A percentile compares a stretch with the other conserved stretches of the same genome.
phyloP scores from a whole-genome alignment of 345 rosid species.

The Excoecaria agallocha region DNA sequence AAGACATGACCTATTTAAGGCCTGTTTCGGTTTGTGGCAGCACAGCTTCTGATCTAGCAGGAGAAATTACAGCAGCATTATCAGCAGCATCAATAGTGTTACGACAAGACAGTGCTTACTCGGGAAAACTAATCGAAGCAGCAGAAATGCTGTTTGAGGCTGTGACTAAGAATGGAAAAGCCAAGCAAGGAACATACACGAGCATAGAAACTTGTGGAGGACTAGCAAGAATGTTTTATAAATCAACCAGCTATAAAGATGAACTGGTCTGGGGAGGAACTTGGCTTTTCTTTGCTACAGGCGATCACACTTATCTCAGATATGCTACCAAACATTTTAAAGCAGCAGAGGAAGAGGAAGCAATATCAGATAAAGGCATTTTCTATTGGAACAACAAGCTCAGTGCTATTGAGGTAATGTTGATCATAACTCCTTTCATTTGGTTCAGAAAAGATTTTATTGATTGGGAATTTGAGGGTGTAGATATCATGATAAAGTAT shows the following conservation, averaged over 20 bases:
- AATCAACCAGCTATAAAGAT: slow-evolving; percentile 49
- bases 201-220: slow-evolving; percentile 39
- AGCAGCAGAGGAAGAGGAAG: slow-evolving; percentile 42
- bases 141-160: slow-evolving; percentile 41
- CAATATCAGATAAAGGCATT: slow-evolving; percentile 34
- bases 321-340: slow-evolving; percentile 36
- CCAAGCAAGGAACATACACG: slow-evolving; percentile 33
- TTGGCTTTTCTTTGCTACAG: slow-evolving; percentile 60
- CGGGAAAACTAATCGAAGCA: slow-evolving; percentile 23
- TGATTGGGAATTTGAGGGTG: not conserved
- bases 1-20: slow-evolving; percentile 53
- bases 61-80: slow-evolving; percentile 53
- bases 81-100: slow-evolving; percentile 61
- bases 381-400: slow-evolving; percentile 68
- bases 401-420: slow-evolving; percentile 43
- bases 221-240: slow-evolving; percentile 42
- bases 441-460: not conserved
- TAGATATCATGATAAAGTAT: not conserved
- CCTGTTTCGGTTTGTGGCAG: slow-evolving; percentile 40
- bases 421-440: not conserved
- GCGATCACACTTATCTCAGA: slow-evolving; percentile 44
- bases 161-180: slow-evolving; percentile 24
- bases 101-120: slow-evolving; percentile 39
- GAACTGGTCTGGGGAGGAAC: slow-evolving; percentile 64
- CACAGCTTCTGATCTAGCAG: slow-evolving; percentile 52